Evolutionary conservation across 106 monocot genomes (phyloP).

Genomic region (Phalaenopsis equestris): DNA sequence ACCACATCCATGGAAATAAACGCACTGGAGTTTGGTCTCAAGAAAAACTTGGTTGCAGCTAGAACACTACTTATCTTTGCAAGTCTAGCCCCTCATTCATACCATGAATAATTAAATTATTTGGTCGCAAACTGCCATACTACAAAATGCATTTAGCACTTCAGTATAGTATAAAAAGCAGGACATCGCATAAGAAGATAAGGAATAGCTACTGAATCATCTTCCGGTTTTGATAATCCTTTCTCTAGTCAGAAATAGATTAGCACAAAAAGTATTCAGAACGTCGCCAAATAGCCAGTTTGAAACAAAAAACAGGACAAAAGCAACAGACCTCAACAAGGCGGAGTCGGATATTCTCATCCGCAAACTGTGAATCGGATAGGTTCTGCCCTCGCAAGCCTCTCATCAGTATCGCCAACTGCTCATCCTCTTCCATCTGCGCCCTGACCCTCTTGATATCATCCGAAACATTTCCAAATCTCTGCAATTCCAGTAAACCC

Average conservation of each 20-base stretch:
- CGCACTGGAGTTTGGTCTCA: not conserved
- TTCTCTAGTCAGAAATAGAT: not conserved
- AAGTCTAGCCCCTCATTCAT: not conserved
- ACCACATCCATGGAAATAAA: not conserved
- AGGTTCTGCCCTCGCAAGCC: constrained; percentile 94
- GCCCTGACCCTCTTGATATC: constrained; percentile 85
- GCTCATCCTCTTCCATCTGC: constrained; percentile 98
- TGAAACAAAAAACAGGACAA: not conserved
- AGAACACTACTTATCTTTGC: no score
- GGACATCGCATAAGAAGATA: not conserved
- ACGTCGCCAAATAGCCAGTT: not conserved
- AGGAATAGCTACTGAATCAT: not conserved
- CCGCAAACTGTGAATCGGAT: constrained; percentile 77
- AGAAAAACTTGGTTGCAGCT: no score
- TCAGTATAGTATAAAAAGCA: no score
- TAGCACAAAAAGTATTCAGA: not conserved
- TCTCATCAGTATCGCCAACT: constrained; percentile 77
- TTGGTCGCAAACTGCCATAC: no score
- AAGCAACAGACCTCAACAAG: constrained; percentile 68
- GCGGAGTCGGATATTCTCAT: constrained; percentile 72
- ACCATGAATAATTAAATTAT: not conserved
- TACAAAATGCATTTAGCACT: no score
- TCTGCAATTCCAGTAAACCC: constrained; percentile 27
- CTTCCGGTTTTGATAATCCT: not conserved
- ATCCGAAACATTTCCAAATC: constrained; percentile 66